These are phyloP conservation scores for Incumbomyces lentus DNA, from an alignment of 2,329 filamentous ascomycete species.

Conservation along the genomic window DNA sequence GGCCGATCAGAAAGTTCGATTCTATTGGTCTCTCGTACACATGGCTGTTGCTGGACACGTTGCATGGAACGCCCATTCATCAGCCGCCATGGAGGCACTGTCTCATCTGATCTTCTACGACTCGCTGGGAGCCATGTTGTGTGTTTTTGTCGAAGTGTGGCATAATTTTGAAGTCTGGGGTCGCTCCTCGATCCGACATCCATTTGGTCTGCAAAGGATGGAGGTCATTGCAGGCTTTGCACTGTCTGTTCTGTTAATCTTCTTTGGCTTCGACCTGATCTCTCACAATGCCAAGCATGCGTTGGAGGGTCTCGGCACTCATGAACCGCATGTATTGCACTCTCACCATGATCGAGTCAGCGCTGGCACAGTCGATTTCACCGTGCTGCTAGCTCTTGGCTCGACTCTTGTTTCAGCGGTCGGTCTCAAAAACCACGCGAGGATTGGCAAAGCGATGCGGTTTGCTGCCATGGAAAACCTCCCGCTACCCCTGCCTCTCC, in stretches of 20 bases:
- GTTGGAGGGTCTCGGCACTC: constrained; percentile 58
- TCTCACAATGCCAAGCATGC: constrained; percentile 89
- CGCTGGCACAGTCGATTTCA: constrained; percentile 68
- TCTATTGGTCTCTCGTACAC: constrained; percentile 86
- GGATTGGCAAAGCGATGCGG: constrained; percentile 85
- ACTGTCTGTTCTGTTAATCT: constrained; percentile 91
- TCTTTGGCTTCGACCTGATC: constrained; percentile 91
- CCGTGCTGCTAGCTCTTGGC: constrained; percentile 68
- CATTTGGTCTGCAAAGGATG: constrained; percentile 80
- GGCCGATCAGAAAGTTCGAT: constrained; percentile 67
- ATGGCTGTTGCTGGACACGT: constrained; percentile 72
- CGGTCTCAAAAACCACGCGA: constrained; percentile 76
- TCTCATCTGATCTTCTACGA: constrained; percentile 94
- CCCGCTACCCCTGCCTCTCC: constrained; percentile 53
- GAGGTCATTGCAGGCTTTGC: constrained; percentile 94
- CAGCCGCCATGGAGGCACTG: constrained; percentile 79
- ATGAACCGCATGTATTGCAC: constrained; percentile 63
- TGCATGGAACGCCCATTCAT: constrained; percentile 75
- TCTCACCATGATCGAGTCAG: constrained; percentile 60
- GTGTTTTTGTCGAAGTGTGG: constrained; percentile 83
- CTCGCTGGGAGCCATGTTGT: constrained; percentile 80
- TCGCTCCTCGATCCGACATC: constrained; percentile 80
- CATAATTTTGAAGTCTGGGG: constrained; percentile 98
- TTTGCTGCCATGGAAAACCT: constrained; percentile 65
- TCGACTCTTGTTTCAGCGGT: constrained; percentile 81